Conservation (phyloP, 2,329 filamentous ascomycete species). For the Xylaria sp. region DNA sequence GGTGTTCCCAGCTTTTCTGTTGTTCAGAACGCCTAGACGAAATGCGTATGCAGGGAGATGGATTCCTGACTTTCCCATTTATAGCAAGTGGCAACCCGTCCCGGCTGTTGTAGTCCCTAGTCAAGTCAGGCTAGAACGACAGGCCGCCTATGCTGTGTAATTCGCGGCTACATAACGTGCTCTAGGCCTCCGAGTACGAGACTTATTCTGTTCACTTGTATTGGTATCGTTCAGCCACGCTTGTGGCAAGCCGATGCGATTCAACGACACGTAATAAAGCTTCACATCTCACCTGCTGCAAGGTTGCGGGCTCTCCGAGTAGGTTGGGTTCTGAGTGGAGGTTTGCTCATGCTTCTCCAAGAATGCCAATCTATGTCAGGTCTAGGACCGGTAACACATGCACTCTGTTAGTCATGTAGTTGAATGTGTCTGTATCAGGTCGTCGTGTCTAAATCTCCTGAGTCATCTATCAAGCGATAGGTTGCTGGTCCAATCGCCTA, state of each 20-base stretch:
- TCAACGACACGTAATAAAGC: slow-evolving; percentile 17
- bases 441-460: slow-evolving; percentile 35
- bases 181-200: slow-evolving; percentile 31
- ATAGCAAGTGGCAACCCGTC: slow-evolving; percentile 35
- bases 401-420: slow-evolving; percentile 26
- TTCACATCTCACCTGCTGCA: slow-evolving; percentile 19
- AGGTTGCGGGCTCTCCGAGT: slow-evolving; percentile 10
- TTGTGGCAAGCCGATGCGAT: slow-evolving; percentile 40
- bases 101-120: slow-evolving; percentile 35
- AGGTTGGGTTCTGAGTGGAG: slow-evolving; percentile 24
- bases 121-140: slow-evolving; percentile 34
- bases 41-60: slow-evolving; percentile 37
- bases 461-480: slow-evolving; percentile 26
- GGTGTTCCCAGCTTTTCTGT: slow-evolving; percentile 31
- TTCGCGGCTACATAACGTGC: slow-evolving; percentile 44
- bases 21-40: slow-evolving; percentile 34
- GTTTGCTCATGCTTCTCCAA: slow-evolving; percentile 21
- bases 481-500: slow-evolving; percentile 14
- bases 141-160: slow-evolving; percentile 43
- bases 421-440: slow-evolving; percentile 29
- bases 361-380: slow-evolving; percentile 21
- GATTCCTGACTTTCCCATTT: slow-evolving; percentile 34
- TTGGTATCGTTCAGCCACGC: slow-evolving; percentile 38
- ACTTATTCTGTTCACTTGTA: slow-evolving; percentile 22
- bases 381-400: slow-evolving; percentile 21